phyloP scores from a whole-genome alignment of 805 yeast species.

The Wickerhamiella nectarea region DNA sequence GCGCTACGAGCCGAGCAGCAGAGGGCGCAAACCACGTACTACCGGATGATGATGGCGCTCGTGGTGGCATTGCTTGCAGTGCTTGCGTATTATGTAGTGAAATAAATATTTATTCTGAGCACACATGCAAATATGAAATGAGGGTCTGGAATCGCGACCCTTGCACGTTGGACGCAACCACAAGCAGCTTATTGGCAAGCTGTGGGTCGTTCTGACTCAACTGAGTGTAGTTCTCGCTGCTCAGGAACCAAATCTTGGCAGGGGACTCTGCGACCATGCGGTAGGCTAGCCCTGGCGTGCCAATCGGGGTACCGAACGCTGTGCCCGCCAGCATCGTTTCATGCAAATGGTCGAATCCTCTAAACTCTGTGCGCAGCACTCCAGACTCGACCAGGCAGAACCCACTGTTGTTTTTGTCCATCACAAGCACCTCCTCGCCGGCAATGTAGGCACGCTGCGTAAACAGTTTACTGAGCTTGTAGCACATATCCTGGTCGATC shows the following conservation, averaged over 20 bases:
- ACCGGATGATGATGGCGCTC: conserved; percentile 8
- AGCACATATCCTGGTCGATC: conserved; percentile 46
- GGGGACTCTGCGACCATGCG: conserved; percentile 47
- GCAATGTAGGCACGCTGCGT: conserved; percentile 35
- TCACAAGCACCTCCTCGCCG: conserved; percentile 34
- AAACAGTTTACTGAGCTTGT: conserved; percentile 43
- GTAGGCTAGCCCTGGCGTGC: conserved; percentile 30
- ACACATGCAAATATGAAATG: conserved; percentile 60
- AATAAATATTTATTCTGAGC: conserved; percentile 19
- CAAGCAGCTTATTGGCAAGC: conserved; percentile 49
- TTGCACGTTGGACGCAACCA: conserved; percentile 46
- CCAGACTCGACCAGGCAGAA: conserved; percentile 39
- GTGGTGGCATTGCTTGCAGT: conserved; percentile 12
- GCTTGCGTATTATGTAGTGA: conserved; percentile 1
- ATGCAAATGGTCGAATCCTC: conserved; percentile 31
- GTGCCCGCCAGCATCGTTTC: conserved; percentile 55
- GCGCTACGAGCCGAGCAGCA: conserved; percentile 17
- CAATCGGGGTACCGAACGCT: conserved; percentile 52
- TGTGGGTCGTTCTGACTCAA: conserved; percentile 35
- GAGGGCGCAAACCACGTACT: conserved; percentile 11
- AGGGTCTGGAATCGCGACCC: conserved; percentile 62
- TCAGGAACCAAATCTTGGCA: conserved; percentile 56
- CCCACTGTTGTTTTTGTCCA: conserved; percentile 36
- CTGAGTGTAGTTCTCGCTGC: conserved; percentile 32
- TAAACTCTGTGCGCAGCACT: conserved; percentile 3